Evolutionary conservation across 1,284 basidiomycete species (phyloP), one percentile per base, ranked within the genome.

Genomic region (Leucoagaricus sp.): DNA sequence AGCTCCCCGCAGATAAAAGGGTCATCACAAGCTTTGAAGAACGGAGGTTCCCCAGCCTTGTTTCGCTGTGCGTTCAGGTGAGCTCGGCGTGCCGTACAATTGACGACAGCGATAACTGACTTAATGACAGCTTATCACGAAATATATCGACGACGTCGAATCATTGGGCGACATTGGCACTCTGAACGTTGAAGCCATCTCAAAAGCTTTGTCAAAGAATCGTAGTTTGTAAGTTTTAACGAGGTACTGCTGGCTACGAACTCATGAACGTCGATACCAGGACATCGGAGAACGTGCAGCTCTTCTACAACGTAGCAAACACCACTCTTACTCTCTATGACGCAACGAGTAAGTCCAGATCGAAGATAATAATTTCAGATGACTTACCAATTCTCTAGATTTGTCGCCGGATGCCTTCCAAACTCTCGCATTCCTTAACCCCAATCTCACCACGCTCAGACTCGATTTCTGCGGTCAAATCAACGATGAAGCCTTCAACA

Each of bases 381-480:
- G 23, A n/a, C 51, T 38, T 63, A 40, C 67, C 46, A n/a, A n/a
- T 46, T 53, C 21, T 19, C 21, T 31, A 94, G 92, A 86, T 45
- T 80, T 97, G 26, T 73, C 82, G 0, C 80, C 89, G 1, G 72
- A 82, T 2, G 86, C 89, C 5, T 80, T 94, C 49, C 75, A 78
- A 38, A 83, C 88, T 0, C 79, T 97, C 12, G 83, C 85, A 0
- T 80, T 80, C 25, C 83, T 96, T 34, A 96, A 94, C 65, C 92
- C 93, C 2, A 91, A 89, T 63, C 78, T 98, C 26, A 82, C 84
- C 2, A 76, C 75, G 15, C 79, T 97, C 12, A 85, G 87, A 0
- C 84, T 99, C 17, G 90, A 95, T 64, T 87, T 88, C 63, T 98
- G 96, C 64, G 97, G 96, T 7, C 87, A 89, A 52, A 81, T 98